phyloP scores from a whole-genome alignment of 345 rosid species.

The Passiflora organensis region DNA sequence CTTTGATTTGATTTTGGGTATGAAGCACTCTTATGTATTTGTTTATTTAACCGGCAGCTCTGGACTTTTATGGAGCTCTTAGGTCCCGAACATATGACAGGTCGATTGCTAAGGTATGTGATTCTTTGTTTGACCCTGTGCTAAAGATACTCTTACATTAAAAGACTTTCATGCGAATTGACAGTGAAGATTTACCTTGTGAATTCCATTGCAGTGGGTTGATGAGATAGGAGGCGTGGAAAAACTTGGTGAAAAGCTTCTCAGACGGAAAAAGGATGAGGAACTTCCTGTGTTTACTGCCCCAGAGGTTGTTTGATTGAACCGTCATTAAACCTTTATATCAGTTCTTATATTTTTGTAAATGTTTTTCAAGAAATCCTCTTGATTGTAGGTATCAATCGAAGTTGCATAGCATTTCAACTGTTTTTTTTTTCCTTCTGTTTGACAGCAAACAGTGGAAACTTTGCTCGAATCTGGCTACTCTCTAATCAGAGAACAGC shows the following conservation, averaged over 20 bases:
- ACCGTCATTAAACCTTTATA: not conserved
- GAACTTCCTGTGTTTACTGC: conserved; percentile 67
- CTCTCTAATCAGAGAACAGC: conserved; percentile 71
- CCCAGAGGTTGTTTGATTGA: conserved; percentile 47
- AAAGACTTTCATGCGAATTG: not conserved
- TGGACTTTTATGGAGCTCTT: conserved; percentile 93
- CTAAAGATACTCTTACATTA: not conserved
- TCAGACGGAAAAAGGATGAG: conserved; percentile 46
- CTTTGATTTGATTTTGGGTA: too few species aligned
- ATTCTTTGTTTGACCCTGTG: conserved; percentile 1
- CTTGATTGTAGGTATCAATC: not conserved
- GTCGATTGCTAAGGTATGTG: conserved; percentile 67
- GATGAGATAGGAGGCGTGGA: conserved; percentile 79
- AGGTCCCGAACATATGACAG: conserved; percentile 89
- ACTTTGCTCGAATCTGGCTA: conserved; percentile 86
- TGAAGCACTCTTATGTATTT: not conserved
- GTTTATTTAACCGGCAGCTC: conserved; percentile 41
- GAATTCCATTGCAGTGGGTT: conserved; percentile 54
- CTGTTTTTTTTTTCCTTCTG: not conserved
- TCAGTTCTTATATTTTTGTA: too few species aligned
- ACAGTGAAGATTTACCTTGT: not conserved
- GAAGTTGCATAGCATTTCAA: too few species aligned
- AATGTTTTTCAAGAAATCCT: not conserved
- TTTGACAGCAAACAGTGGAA: conserved; percentile 81
- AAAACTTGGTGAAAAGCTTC: conserved; percentile 59